Percentiles rank a stretch among this genome's conserved stretches.
Evolutionary conservation across 2,329 filamentous ascomycete genomes (phyloP).

Genomic region (Ophiostoma pallidulum): DNA sequence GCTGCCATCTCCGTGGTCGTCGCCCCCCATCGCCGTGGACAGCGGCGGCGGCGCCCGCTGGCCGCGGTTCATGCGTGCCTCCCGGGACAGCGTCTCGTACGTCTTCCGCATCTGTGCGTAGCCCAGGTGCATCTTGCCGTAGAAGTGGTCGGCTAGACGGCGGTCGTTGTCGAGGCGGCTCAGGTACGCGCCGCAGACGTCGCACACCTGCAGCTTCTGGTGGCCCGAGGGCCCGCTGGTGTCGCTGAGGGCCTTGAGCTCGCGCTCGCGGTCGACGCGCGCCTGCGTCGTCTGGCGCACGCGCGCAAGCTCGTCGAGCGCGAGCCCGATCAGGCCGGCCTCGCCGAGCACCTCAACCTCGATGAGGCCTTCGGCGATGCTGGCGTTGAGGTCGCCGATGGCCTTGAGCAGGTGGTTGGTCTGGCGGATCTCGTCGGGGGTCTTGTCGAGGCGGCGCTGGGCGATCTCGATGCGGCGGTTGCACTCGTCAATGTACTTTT

Average conservation of each 20-base stretch:
- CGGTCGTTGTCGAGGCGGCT: constrained; percentile 89
- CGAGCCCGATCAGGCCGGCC: constrained; percentile 67
- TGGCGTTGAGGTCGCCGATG: constrained; percentile 71
- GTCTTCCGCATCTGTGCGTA: constrained; percentile 98
- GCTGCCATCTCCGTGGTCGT: constrained; percentile 30
- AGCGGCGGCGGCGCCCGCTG: constrained; percentile 33
- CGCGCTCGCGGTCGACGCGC: constrained; percentile 75
- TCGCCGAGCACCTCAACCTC: constrained; percentile 83
- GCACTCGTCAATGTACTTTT: constrained; percentile 95
- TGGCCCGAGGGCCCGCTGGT: constrained; percentile 89
- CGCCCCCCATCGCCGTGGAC: constrained; percentile 29
- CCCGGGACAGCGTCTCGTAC: constrained; percentile 75
- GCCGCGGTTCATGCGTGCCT: constrained; percentile 53
- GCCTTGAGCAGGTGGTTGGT: constrained; percentile 82
- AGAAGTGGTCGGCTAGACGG: constrained; percentile 91
- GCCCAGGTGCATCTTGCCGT: constrained; percentile 97
- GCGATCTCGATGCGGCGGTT: constrained; percentile 87
- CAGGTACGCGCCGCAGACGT: constrained; percentile 94
- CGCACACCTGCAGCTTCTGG: constrained; percentile 97
- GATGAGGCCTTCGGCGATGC: constrained; percentile 70
- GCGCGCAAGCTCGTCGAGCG: constrained; percentile 81
- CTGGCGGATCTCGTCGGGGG: constrained; percentile 91
- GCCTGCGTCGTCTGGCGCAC: constrained; percentile 69
- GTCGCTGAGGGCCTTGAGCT: constrained; percentile 83
- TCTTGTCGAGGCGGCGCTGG: constrained; percentile 88